A percentile compares a stretch with the other conserved stretches of the same genome.
These are phyloP conservation scores for Ceratobasidium sp. DNA, from an alignment of 1,284 basidiomycete genomes.

Conservation along the genomic window DNA sequence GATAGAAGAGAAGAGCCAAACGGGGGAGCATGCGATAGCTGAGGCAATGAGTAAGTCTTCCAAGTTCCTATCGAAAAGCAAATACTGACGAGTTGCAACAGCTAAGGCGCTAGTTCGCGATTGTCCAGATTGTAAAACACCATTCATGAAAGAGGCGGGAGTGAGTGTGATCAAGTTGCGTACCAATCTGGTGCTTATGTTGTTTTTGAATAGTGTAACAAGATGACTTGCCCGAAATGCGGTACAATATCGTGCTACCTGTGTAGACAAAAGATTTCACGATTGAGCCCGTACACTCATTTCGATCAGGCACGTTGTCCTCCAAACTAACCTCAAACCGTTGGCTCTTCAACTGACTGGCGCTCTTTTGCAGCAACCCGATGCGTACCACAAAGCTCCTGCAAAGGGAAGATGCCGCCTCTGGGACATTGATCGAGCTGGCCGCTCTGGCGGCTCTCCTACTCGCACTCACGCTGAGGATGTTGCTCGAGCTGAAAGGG, in stretches of 20 bases:
- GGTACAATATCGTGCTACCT: conserved; percentile 35
- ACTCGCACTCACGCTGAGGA: conserved; percentile 29
- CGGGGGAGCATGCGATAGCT: conserved; percentile 34
- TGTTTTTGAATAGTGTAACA: conserved; percentile 26
- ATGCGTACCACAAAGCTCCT: conserved; percentile 28
- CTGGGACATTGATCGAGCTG: conserved; percentile 38
- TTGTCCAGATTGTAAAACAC: conserved; percentile 33
- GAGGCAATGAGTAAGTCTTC: conserved; percentile 36
- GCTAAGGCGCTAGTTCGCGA: conserved; percentile 29
- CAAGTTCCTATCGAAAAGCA: background rate
- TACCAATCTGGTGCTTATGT: background rate
- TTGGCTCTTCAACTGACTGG: background rate
- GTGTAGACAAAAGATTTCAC: conserved; percentile 21
- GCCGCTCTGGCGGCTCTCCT: conserved; percentile 35
- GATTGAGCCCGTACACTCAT: conserved; percentile 29
- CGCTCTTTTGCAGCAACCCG: conserved; percentile 21
- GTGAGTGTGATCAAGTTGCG: background rate
- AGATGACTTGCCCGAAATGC: conserved; percentile 38
- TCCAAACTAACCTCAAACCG: background rate
- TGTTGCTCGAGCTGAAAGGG: conserved; percentile 36
- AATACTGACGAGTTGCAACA: background rate
- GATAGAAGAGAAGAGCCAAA: conserved; percentile 14
- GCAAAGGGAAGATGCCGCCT: conserved; percentile 20
- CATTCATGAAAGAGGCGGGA: conserved; percentile 39
- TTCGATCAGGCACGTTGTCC: conserved; percentile 22